Evolutionary conservation across 306 rosid genomes (phyloP), one percentile per base, ranked within the genome.

Genomic region (Calophaca sinica): DNA sequence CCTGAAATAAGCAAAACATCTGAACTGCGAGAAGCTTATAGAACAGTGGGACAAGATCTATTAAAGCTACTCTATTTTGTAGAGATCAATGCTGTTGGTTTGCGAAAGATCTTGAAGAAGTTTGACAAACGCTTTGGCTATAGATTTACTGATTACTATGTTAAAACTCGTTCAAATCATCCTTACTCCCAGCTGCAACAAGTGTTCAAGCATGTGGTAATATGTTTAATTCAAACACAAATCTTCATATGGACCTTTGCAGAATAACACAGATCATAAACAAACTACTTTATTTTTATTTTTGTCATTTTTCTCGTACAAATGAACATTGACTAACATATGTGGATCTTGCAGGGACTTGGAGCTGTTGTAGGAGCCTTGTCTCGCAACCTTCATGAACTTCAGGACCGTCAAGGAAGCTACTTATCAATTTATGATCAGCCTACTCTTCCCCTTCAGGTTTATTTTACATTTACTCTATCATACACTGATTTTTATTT

Each of bases 181-280:
- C 99, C 99, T 8, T 96, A 96, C 77, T 96, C 99, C 33, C 99
- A 92, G 86, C 89, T 96, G 78, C 99, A 96, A 80, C 98, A 96
- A 96, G 99, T 96, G 76, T 92, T 87, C 86, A 96, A 96, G 87
- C 98, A 96, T 79, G 99, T 92, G 98, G 99, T 96, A 92, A 87
- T 68, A 54, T 86, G 74, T 82, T 67, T 73, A 68, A 28, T 52
- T 83, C 82, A 58, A 68, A 70, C 75, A 35, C 62, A 61, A n/a
- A 58, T 12, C 8, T 39, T 38, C 12, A 9, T 38, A 42, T 42
- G 48, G 74, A 48, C 53, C 31, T 58, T 60, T 46, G 13, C 13
- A 51, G 42, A 12, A 54, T 64, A 51, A 64, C 70, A 70, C 7
- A 32, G 20, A 48, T 62, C 33, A 38, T 60, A 33, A 39, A 73